Base-by-base conservation (phyloP, 305 asterid genomes). In the Fraxinus albicans region DNA sequence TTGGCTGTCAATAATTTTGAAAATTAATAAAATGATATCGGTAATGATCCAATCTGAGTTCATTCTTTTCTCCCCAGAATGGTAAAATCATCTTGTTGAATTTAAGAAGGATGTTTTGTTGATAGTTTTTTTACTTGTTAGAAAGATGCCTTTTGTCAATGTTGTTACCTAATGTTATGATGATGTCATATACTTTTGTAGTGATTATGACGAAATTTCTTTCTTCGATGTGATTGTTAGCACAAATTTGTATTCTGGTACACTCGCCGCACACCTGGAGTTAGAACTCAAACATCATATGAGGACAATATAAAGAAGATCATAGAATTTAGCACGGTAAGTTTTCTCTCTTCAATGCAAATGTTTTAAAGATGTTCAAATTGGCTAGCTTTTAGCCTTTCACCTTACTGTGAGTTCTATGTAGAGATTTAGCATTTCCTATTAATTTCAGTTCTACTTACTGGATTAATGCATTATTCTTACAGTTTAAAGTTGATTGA, bases 261-360 rank as follows among this genome's bases (percentile, higher is more conserved):
- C 89, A 95, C 99, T 85, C 98, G 98, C 42, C 95, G 97, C 79
- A 92, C 96, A 78, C 97, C 97, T 50, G 99, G 99, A 81, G 95
- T 91, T 85, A 90, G 97, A 83, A 91, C 91, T 47, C 99, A 93
- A 75, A 88, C 94, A 67, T 91, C 98, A 7, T 95, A 95, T 21
- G 99, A 95, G 89, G 98, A 95, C 88, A 95, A 95, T 84, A 94
- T 95, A 69, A 95, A 92, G 91, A 93, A 89, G 90, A 90, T 95
- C 72, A 94, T 91, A 79, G 99, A 95, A 81, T 94, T 95, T 86
- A 93, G 97, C 82, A 85, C 99, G 47, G 99, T 95, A 86, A 89
- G 95, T 73, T 47, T 73, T 84, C 75, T 75, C 35, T 77, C 75
- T 69, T 25, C 44, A 25, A 13, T 47, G 67, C 17, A 42, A 80